phyloP scores from a whole-genome alignment of 2,329 filamentous ascomycete genomes.

The Chaetomiaceae sp. region DNA sequence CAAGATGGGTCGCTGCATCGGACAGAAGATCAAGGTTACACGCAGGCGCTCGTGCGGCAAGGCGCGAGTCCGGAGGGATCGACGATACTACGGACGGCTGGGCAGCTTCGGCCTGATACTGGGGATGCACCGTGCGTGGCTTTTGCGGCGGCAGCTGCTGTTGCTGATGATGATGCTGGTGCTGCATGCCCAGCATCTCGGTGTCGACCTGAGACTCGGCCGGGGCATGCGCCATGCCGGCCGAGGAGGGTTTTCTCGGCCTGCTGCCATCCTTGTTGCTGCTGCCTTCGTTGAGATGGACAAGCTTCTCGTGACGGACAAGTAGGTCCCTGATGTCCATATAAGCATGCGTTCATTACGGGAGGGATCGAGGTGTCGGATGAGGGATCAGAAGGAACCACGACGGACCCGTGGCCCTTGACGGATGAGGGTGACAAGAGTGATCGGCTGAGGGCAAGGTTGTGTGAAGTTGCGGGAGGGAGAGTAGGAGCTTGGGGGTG shows the following conservation, averaged over 20 bases:
- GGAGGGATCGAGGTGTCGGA: not conserved
- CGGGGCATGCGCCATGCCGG: constrained; percentile 40
- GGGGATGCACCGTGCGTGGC: constrained; percentile 28
- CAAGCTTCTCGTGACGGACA: constrained; percentile 60
- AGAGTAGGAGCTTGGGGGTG: not conserved
- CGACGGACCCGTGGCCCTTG: not conserved
- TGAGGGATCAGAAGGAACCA: not conserved
- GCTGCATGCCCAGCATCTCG: constrained; percentile 44
- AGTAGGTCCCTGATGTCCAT: constrained; percentile 62
- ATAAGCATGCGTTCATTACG: constrained; percentile 43
- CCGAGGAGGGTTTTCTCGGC: constrained; percentile 49
- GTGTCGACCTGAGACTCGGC: constrained; percentile 45
- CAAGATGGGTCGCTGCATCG: constrained; percentile 51
- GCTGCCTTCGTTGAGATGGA: constrained; percentile 56
- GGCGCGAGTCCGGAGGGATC: constrained; percentile 45
- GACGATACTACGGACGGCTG: constrained; percentile 36
- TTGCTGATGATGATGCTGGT: constrained; percentile 31
- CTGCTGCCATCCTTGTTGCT: constrained; percentile 47
- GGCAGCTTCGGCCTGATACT: constrained; percentile 41
- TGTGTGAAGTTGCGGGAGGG: not conserved
- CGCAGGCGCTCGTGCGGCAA: constrained; percentile 41
- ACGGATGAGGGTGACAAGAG: not conserved
- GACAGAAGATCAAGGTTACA: constrained; percentile 57
- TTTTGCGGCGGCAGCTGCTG: constrained; percentile 32
- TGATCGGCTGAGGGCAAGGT: not conserved